These are phyloP conservation scores for Eryngium alpinum DNA, from an alignment of 140 eudicot genomes.

Conservation along the genomic window DNA sequence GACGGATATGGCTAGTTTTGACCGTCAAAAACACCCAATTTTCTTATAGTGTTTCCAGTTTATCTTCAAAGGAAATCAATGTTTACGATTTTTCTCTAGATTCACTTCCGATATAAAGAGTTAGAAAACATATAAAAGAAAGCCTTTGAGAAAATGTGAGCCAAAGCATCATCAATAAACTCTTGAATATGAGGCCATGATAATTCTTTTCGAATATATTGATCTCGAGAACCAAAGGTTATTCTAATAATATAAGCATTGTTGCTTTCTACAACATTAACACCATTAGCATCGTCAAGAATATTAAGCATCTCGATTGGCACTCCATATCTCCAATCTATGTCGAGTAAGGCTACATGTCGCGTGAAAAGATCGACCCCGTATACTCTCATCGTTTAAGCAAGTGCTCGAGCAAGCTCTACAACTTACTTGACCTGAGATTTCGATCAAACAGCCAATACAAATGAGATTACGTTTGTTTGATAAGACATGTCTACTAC, in stretches of 20 bases:
- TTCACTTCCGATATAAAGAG: too few species aligned
- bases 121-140: too few species aligned
- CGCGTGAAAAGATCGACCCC: constrained; percentile 92
- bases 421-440: constrained; percentile 79
- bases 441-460: not conserved
- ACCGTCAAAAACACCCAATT: too few species aligned
- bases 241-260: constrained; percentile 83
- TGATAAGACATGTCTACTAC: not conserved
- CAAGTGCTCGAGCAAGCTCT: constrained; percentile 91
- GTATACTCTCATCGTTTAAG: constrained; percentile 73
- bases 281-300: constrained; percentile 54
- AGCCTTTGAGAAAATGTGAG: too few species aligned
- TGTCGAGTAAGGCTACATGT: constrained; percentile 72
- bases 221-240: constrained; percentile 84
- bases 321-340: constrained; percentile 94
- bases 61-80: too few species aligned
- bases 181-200: constrained; percentile 83
- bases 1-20: too few species aligned
- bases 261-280: constrained; percentile 77
- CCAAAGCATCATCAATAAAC: constrained; percentile 88
- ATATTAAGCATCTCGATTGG: constrained; percentile 83
- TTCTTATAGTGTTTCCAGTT: too few species aligned
- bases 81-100: too few species aligned
- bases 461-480: not conserved
- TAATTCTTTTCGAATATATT: constrained; percentile 64